phyloP scores from a whole-genome alignment of 306 rosid species.

The Luffa acutangula region DNA sequence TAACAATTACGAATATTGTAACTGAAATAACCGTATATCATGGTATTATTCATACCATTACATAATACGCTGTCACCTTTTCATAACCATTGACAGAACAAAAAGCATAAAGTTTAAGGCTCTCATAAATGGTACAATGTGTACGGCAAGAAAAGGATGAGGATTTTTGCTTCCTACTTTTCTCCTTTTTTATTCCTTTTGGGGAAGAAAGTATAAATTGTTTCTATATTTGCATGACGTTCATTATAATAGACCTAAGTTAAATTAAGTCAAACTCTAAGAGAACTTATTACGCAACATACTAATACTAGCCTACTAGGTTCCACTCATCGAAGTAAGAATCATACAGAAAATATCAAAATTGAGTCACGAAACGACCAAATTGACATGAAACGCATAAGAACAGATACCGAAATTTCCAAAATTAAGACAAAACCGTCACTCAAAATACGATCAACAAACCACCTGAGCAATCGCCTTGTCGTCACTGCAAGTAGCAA shows the following conservation, averaged over 20 bases:
- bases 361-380: neutral
- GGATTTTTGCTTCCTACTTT: neutral
- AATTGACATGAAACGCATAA: neutral
- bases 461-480: conserved; percentile 18
- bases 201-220: neutral
- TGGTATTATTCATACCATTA: neutral
- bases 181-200: neutral
- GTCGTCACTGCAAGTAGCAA: conserved; percentile 74
- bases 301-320: neutral
- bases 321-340: neutral
- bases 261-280: neutral
- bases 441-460: neutral
- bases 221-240: neutral
- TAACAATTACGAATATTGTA: neutral
- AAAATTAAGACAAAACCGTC: neutral
- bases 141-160: neutral
- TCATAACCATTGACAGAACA: neutral
- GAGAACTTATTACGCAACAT: neutral
- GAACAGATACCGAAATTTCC: neutral
- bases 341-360: neutral
- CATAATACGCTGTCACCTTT: neutral
- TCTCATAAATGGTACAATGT: neutral
- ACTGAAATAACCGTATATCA: neutral
- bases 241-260: neutral
- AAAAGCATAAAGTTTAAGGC: neutral